Evolutionary conservation across 225 moss, liverwort and hornwort species (phyloP), one percentile per base, ranked within the genome.

Genomic region (Straminergon stramineum): DNA sequence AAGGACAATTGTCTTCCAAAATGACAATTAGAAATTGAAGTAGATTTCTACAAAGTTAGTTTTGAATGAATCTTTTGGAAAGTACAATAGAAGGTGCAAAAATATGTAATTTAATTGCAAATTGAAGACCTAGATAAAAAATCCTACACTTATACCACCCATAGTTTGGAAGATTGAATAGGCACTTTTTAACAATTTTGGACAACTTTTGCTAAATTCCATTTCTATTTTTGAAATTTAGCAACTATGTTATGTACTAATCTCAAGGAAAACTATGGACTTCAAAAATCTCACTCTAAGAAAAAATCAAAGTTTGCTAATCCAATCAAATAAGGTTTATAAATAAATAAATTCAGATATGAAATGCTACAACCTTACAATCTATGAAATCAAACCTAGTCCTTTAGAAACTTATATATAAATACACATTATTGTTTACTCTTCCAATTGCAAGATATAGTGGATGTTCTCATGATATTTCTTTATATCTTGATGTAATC

Each of bases 131-230:
- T 69, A 37, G 23, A 69, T n/a, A 6, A n/a, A n/a, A 69, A n/a
- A 4, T 69, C 69, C n/a, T 69, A 19, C 23, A n/a, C 4, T 69
- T n/a, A 69, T 69, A 37, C 23, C 23, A 22, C 23, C 23, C 2
- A n/a, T 22, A n/a, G 7, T 69, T 39, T n/a, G 12, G 12, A 1
- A 2, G 6, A 69, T n/a, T n/a, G 22, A 23, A 67, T 67, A 35
- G 19, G 1, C 9, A 5, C 0, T 19, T 67, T 18, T 3, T 9
- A 66, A 17, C 2, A 17, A 18, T 66, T 34, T 20, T 4, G 0
- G 1, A 39, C 7, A 70, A 70, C 13, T 70, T 70, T 70, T 70
- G 39, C 5, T 7, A 70, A 7, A 39, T 70, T 4, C 8, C 39
- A 70, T 13, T 39, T 23, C 4, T 39, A 39, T 39, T 39, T 13